phyloP scores from a whole-genome alignment of 495 filamentous ascomycete species.

The Xylaria curta region DNA sequence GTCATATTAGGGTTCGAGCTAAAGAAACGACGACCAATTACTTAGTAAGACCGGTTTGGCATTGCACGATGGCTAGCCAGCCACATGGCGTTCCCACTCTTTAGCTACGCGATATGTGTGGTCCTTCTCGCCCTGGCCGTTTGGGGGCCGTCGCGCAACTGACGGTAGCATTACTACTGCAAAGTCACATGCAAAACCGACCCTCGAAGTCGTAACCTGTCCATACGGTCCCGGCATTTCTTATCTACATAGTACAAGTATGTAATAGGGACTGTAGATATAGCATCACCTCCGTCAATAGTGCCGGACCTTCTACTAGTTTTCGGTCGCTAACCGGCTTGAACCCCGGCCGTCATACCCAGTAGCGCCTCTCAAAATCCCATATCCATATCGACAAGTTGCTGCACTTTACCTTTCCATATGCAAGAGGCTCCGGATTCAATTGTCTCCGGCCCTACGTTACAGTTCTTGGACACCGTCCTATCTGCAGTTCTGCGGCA shows the following conservation, averaged over 20 bases:
- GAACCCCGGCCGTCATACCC: not conserved
- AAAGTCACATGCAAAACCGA: not conserved
- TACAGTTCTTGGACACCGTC: not conserved
- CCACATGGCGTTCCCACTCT: constrained; percentile 12
- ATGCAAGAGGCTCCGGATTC: not conserved
- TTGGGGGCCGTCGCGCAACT: constrained; percentile 12
- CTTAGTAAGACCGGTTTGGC: not conserved
- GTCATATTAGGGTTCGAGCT: constrained; percentile 5
- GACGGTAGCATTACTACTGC: not conserved
- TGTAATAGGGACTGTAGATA: not conserved
- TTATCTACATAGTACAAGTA: not conserved
- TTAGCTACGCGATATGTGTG: not conserved
- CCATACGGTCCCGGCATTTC: not conserved
- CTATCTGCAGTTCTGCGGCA: not conserved
- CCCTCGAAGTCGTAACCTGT: not conserved
- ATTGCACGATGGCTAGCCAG: constrained; percentile 9
- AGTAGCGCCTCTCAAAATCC: not conserved
- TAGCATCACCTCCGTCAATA: not conserved
- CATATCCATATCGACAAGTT: not conserved
- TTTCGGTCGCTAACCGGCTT: not conserved
- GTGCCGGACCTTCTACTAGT: constrained; percentile 8
- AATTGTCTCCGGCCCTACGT: not conserved
- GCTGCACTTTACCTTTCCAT: not conserved
- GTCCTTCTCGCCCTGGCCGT: constrained; percentile 18
- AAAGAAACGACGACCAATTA: not conserved